Evolutionary conservation across 805 yeast genomes (phyloP), one percentile per base, ranked within the genome.

Genomic region (Maudiozyma pseudohumilis): DNA sequence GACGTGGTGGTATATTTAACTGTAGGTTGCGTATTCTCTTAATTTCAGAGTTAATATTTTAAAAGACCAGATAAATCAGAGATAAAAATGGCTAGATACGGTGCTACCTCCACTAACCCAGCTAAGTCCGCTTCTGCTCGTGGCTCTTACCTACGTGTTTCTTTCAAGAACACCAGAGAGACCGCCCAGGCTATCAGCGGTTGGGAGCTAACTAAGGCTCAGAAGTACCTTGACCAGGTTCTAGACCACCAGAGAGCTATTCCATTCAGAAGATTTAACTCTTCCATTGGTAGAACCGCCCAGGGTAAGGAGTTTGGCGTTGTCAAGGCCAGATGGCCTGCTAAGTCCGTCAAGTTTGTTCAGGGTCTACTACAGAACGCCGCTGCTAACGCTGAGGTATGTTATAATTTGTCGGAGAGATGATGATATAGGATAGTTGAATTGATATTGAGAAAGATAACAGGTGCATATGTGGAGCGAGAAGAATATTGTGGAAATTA

Each of bases 271-370:
- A 79, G 95, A 78, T 89, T 76, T 76, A 82, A 83, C 77, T 77
- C 82, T 56, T 84, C 95, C 60, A 88, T 85, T 63, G 98, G 98
- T 71, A 84, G 98, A 77, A 87, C 98, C 62, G 95, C 94, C 60
- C 98, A 92, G 76, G 98, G 96, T 75, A 89, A 92, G 76, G 98
- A 92, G 77, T 92, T 89, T 65, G 97, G 97, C 74, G 95, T 88
- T 67, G 86, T 96, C 80, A 88, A 83, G 75, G 98, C 98, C 61
- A 88, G 98, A 86, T 92, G 98, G 98, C 98, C 98, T 66, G 95
- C 78, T 53, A 92, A 92, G 82, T 84, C 95, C 51, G 96, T 92
- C 69, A 84, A 86, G 74, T 87, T 83, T 72, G 73, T 92, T 64
- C 80, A 82, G 68, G 96, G 86, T 68, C 80, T 92, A 68, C 79